Percentiles rank a stretch among this genome's conserved stretches.
phyloP scores from a whole-genome alignment of 1,284 basidiomycete species.

The Cryptococcus sp. region DNA sequence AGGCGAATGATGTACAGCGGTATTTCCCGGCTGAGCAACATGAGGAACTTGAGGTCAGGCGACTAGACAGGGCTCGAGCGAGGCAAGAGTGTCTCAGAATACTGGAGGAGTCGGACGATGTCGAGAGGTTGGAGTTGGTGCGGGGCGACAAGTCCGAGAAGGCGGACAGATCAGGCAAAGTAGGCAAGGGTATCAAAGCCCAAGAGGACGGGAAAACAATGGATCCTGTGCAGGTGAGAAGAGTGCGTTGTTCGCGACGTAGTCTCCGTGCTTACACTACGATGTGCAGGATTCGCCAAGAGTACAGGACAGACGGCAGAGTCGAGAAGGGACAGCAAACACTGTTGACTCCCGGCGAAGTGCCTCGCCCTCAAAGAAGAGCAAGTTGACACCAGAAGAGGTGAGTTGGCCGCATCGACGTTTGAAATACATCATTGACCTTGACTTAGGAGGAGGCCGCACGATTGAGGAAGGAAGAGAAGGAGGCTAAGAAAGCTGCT shows the following conservation, averaged over 20 bases:
- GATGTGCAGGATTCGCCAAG: conserved; percentile 13
- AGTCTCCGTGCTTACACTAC: not conserved
- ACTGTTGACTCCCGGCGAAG: conserved; percentile 30
- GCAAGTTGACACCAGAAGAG: conserved; percentile 41
- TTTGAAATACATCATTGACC: not conserved
- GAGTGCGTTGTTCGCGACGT: not conserved
- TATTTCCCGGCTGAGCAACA: conserved; percentile 34
- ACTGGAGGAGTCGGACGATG: conserved; percentile 32
- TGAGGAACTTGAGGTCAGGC: conserved; percentile 15
- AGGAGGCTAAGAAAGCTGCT: conserved; percentile 26
- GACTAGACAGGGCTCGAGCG: conserved; percentile 27
- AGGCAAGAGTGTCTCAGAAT: conserved; percentile 34
- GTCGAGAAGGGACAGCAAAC: conserved; percentile 32
- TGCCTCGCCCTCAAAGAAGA: conserved; percentile 36
- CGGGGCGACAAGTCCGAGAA: conserved; percentile 29
- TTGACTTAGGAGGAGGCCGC: conserved; percentile 33
- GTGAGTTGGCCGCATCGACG: conserved; percentile 21
- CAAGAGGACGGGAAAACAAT: conserved; percentile 11
- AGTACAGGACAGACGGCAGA: conserved; percentile 15
- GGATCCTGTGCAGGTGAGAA: conserved; percentile 6
- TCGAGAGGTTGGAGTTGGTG: conserved; percentile 35
- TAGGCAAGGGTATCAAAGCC: conserved; percentile 5
- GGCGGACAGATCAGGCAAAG: conserved; percentile 13
- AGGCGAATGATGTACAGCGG: conserved; percentile 34
- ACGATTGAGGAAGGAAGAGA: conserved; percentile 31